Evolutionary conservation across 2,329 filamentous ascomycete genomes (phyloP).

Genomic region (Gaeumannomyces tritici): DNA sequence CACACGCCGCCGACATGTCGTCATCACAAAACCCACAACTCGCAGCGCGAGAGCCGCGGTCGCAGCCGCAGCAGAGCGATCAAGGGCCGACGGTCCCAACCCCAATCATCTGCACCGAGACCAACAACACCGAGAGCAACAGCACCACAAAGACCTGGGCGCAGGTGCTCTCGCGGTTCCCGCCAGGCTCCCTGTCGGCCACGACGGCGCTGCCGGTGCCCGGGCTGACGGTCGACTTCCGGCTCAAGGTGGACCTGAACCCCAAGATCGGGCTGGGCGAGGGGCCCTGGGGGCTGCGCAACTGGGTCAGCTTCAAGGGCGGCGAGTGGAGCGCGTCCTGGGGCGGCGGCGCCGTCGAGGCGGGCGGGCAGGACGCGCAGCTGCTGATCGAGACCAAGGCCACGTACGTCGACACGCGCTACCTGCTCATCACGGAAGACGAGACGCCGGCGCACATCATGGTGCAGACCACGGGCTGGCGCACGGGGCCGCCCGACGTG

Average conservation of each 20-base stretch:
- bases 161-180: slow-evolving; percentile 4
- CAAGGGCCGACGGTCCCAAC: not conserved
- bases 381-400: slow-evolving; percentile 8
- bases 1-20: not conserved
- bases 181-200: slow-evolving; percentile 5
- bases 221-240: slow-evolving; percentile 8
- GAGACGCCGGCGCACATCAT: slow-evolving; percentile 10
- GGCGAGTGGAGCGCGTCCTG: slow-evolving; percentile 10
- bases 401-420: slow-evolving; percentile 11
- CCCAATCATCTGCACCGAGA: not conserved
- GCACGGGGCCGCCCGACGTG: slow-evolving; percentile 10
- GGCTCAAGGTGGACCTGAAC: slow-evolving; percentile 8
- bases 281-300: slow-evolving; percentile 9
- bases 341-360: slow-evolving; percentile 9
- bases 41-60: not conserved
- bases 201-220: slow-evolving; percentile 6
- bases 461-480: slow-evolving; percentile 11
- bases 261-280: slow-evolving; percentile 7
- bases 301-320: slow-evolving; percentile 10
- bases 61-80: not conserved
- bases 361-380: slow-evolving; percentile 11
- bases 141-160: not conserved
- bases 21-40: not conserved
- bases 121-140: not conserved
- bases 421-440: slow-evolving; percentile 8